These are phyloP conservation scores for Arthrocladium fulminans DNA, from an alignment of 2,329 filamentous ascomycete species.

Conservation along the genomic window DNA sequence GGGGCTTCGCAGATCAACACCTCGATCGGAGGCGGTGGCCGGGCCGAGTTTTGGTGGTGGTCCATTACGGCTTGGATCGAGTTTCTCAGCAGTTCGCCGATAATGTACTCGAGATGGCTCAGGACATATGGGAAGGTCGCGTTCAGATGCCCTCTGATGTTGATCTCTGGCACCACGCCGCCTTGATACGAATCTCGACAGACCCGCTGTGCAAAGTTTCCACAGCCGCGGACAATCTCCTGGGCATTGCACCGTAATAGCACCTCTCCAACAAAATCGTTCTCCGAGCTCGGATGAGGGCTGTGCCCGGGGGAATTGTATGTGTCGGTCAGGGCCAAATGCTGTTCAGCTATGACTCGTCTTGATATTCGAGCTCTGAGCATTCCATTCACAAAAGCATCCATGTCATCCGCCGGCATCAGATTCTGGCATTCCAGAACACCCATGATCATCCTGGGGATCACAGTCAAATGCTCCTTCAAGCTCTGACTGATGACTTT, in stretches of 20 bases:
- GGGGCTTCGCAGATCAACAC: conserved; percentile 89
- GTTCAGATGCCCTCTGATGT: conserved; percentile 72
- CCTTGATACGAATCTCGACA: conserved; percentile 64
- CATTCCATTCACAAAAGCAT: conserved; percentile 91
- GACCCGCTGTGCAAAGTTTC: conserved; percentile 63
- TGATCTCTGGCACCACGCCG: conserved; percentile 67
- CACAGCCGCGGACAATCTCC: conserved; percentile 79
- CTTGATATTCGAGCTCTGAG: conserved; percentile 86
- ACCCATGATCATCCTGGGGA: conserved; percentile 88
- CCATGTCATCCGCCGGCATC: conserved; percentile 71
- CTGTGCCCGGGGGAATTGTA: conserved; percentile 88
- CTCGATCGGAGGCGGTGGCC: conserved; percentile 71
- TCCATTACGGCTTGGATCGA: conserved; percentile 89
- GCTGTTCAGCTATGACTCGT: conserved; percentile 93
- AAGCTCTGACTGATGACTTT: conserved; percentile 69
- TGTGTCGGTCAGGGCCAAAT: conserved; percentile 87
- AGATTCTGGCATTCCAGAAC: conserved; percentile 81
- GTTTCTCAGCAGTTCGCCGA: conserved; percentile 89
- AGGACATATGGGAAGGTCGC: conserved; percentile 95
- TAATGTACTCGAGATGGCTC: conserved; percentile 91
- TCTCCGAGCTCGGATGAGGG: conserved; percentile 61
- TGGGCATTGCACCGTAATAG: conserved; percentile 87
- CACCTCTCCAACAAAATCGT: conserved; percentile 90
- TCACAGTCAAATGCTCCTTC: conserved; percentile 82
- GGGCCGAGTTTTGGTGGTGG: conserved; percentile 44